Evolutionary conservation across 1,139 yeast species (phyloP).

Genomic region (Hyphopichia khmerensis): DNA sequence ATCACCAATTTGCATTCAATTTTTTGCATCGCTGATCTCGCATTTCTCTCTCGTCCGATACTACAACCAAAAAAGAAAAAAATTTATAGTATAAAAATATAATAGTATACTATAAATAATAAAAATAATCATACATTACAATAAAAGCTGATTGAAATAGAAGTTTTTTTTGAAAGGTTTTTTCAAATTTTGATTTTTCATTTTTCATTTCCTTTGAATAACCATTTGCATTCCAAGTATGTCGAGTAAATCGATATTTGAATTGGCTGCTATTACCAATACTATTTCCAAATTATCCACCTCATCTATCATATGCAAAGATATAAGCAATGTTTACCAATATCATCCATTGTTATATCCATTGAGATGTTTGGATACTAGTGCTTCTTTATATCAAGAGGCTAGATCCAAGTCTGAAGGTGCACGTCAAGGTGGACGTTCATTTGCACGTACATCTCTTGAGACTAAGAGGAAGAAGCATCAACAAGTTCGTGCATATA

Average conservation of each 20-base stretch:
- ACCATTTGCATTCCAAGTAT: constrained; percentile 2
- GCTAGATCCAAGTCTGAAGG: constrained; percentile 22
- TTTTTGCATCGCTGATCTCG: no score
- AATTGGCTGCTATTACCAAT: constrained; percentile 26
- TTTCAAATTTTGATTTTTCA: not conserved
- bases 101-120: no score
- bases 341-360: constrained; percentile 17
- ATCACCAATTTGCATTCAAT: no score
- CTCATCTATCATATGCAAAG: constrained; percentile 19
- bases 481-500: no score
- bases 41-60: no score
- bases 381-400: constrained; percentile 25
- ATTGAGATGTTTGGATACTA: constrained; percentile 20
- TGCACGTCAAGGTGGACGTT: constrained; percentile 17
- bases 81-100: not conserved
- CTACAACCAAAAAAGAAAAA: no score
- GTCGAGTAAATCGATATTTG: constrained; percentile 15
- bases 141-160: no score
- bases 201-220: not conserved
- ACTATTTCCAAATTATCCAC: constrained; percentile 23
- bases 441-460: no score
- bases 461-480: no score
- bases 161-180: no score
- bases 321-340: constrained; percentile 18
- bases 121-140: no score